These are phyloP conservation scores for Kwoniella shandongensis DNA, from an alignment of 768 basidiomycete genomes.

Conservation along the genomic window DNA sequence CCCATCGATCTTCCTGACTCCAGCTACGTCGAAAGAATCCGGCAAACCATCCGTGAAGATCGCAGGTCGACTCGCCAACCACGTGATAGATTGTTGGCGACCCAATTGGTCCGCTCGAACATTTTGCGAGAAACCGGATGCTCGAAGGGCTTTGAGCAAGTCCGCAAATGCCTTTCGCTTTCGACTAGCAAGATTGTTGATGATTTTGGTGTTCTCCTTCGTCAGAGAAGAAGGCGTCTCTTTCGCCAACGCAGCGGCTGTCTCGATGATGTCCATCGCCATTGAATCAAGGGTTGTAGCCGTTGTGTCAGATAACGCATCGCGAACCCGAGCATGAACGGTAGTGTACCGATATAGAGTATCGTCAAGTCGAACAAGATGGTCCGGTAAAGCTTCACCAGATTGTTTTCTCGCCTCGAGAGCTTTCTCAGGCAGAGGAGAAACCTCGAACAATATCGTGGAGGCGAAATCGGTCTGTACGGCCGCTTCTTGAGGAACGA, in stretches of 20 bases:
- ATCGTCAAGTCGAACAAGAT: constrained; percentile 54
- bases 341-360: constrained; percentile 54
- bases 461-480: background rate
- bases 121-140: constrained; percentile 69
- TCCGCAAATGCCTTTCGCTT: constrained; percentile 92
- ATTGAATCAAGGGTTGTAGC: constrained; percentile 60
- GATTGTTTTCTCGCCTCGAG: background rate
- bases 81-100: constrained; percentile 48
- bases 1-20: constrained; percentile 26
- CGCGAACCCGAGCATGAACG: constrained; percentile 63
- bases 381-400: constrained; percentile 1
- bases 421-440: constrained; percentile 3
- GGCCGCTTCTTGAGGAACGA: constrained; percentile 30
- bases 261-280: constrained; percentile 60
- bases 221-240: constrained; percentile 57
- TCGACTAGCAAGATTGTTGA: constrained; percentile 71
- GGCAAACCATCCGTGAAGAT: constrained; percentile 17
- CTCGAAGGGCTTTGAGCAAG: constrained; percentile 81
- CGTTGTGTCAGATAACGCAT: constrained; percentile 45
- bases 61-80: constrained; percentile 33
- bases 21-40: background rate
- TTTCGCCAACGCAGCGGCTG: constrained; percentile 50
- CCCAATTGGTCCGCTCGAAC: constrained; percentile 69
- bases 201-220: constrained; percentile 58
- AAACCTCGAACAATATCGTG: constrained; percentile 1